Percentiles rank a stretch among this genome's conserved stretches.
These are phyloP conservation scores for Cairneyella variabilis DNA, from an alignment of 495 filamentous ascomycete genomes.

Conservation along the genomic window DNA sequence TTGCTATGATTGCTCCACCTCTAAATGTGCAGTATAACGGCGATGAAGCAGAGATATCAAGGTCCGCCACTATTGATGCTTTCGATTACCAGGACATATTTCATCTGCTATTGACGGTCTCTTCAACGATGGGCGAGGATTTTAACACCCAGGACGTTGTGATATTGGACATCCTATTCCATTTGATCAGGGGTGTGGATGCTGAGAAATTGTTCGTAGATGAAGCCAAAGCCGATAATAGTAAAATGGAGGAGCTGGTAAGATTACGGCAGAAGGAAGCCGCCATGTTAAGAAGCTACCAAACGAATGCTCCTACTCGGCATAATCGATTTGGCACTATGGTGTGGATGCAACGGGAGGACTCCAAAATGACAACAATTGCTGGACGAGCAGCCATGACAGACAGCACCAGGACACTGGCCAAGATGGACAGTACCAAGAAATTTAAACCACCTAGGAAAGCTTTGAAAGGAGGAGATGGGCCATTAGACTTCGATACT, in stretches of 20 bases:
- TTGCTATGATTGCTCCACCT: slow-evolving; percentile 76
- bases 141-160: slow-evolving; percentile 84
- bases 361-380: slow-evolving; percentile 75
- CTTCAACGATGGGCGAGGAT: slow-evolving; percentile 88
- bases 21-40: slow-evolving; percentile 49
- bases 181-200: slow-evolving; percentile 87
- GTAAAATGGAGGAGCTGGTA: slow-evolving; percentile 69
- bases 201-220: slow-evolving; percentile 82
- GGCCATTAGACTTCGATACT: slow-evolving; percentile 71
- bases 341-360: slow-evolving; percentile 91
- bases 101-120: slow-evolving; percentile 74
- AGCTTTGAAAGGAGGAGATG: slow-evolving; percentile 58
- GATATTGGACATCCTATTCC: slow-evolving; percentile 85
- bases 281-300: slow-evolving; percentile 71
- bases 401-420: slow-evolving; percentile 36
- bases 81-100: slow-evolving; percentile 90
- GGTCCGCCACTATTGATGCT: slow-evolving; percentile 81
- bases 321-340: slow-evolving; percentile 97
- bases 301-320: slow-evolving; percentile 75
- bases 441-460: slow-evolving; percentile 79
- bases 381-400: slow-evolving; percentile 78
- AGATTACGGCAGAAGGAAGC: slow-evolving; percentile 74
- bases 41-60: slow-evolving; percentile 83
- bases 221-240: slow-evolving; percentile 60
- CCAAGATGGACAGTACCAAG: slow-evolving; percentile 91